Percentiles rank a stretch among this genome's conserved stretches.
Evolutionary conservation across 805 yeast genomes (phyloP).

Genomic region (Candida germanica): DNA sequence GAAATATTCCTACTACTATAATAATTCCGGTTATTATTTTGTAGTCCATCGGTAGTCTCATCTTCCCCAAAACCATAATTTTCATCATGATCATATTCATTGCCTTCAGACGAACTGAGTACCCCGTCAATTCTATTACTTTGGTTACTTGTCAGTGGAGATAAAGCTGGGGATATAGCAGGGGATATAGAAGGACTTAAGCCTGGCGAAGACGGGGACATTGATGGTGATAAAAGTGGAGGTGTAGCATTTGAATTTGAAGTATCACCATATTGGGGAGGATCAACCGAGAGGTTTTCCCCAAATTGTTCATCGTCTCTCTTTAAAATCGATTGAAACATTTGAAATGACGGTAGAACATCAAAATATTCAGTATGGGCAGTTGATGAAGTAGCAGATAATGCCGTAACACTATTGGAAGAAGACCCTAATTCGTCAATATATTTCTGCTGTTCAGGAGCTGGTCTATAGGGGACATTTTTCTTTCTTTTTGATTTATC

Average conservation of each 20-base stretch:
- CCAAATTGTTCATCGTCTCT: constrained; percentile 39
- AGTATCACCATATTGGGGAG: constrained; percentile 38
- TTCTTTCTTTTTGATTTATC: constrained; percentile 8
- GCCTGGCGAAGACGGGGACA: neutral
- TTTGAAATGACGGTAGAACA: constrained; percentile 65
- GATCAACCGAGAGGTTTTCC: constrained; percentile 28
- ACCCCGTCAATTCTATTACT: constrained; percentile 5
- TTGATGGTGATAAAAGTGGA: constrained; percentile 18
- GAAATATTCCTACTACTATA: constrained; percentile 9
- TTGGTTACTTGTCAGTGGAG: constrained; percentile 2
- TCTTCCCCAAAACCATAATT: constrained; percentile 17
- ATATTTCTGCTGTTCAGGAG: constrained; percentile 33
- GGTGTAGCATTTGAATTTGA: constrained; percentile 27
- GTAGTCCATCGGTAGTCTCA: constrained; percentile 11
- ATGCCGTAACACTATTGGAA: constrained; percentile 14
- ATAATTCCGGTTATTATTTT: neutral
- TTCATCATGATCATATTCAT: constrained; percentile 16
- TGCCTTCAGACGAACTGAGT: neutral
- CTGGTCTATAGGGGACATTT: constrained; percentile 32
- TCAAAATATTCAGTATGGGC: constrained; percentile 46
- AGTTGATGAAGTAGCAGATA: constrained; percentile 23
- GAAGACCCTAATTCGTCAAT: constrained; percentile 23
- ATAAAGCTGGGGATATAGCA: neutral
- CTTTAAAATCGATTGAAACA: constrained; percentile 53
- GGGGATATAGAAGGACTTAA: neutral